Evolutionary conservation across 495 filamentous ascomycete genomes (phyloP), one percentile per base, ranked within the genome.

Genomic region (Podospora appendiculata): DNA sequence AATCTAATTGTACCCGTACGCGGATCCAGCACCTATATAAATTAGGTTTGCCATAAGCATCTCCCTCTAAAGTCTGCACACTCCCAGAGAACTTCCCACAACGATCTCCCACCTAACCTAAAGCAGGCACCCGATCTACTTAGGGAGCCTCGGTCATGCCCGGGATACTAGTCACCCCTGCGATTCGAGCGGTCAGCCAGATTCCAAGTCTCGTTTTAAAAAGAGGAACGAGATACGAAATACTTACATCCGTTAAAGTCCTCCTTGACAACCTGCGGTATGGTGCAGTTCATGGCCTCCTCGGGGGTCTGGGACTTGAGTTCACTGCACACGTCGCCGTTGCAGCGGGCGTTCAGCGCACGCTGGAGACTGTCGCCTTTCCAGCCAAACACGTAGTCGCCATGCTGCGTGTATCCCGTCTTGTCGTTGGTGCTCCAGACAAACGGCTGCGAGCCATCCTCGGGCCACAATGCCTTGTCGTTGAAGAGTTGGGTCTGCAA

Each of bases 321-420:
- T 34, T 59, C 52, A 17, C 54, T 59, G 67, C 76, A 78, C 14
- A 60, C 56, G 47, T 65, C 62, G 41, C 68, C 68, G 9, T 58
- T 61, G 62, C 76, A 79, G 25, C 67, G 58, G 41, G 66, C 69
- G 49, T 79, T 71, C 61, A 79, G 67, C n/a, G 74, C 76, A 7
- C 61, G 58, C 65, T 74, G 73, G 4, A 79, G 63, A 0, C 72
- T 64, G 32, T 75, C 69, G 40, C 66, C 74, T 55, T 77, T 67
- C 74, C 75, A 79, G 12, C 76, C 74, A 58, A 77, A 79, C 41
- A 79, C 54, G 56, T 79, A 79, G 47, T 79, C 76, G 33, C 73
- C 76, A 52, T 77, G 75, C 13, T 73, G 67, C 12, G 69, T 67
- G 47, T 70, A 69, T 8, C 75, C 72, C 39, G 63, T 64, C 63